These are phyloP conservation scores for Bauhinia variegata DNA, from an alignment of 306 rosid genomes.

Conservation along the genomic window DNA sequence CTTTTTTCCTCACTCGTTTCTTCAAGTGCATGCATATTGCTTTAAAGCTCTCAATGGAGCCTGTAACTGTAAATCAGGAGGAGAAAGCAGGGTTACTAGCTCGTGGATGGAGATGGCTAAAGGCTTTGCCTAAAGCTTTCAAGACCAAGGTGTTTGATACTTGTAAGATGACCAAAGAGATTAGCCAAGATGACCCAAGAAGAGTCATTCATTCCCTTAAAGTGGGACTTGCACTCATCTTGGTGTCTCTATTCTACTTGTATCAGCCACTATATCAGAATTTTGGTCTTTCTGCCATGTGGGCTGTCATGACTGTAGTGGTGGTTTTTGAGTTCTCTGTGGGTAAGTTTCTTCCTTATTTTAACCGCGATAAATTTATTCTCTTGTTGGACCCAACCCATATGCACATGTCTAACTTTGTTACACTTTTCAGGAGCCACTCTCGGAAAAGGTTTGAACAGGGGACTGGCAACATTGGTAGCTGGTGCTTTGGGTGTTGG, in stretches of 20 bases:
- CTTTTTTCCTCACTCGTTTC: no score
- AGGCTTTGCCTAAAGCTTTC: conserved; percentile 33
- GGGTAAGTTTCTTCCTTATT: conserved; percentile 46
- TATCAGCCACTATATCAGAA: conserved; percentile 73
- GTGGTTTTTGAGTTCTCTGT: conserved; percentile 88
- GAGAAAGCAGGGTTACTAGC: conserved; percentile 41
- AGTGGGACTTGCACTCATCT: conserved; percentile 68
- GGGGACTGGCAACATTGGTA: no score
- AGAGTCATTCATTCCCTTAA: conserved; percentile 74
- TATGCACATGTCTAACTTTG: no score
- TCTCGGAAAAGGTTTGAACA: no score
- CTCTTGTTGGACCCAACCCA: no score
- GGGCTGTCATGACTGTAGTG: conserved; percentile 92
- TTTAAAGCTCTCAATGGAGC: no score
- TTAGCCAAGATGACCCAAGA: conserved; percentile 84
- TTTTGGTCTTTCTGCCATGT: conserved; percentile 89
- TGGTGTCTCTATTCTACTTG: conserved; percentile 78
- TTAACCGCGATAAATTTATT: no score
- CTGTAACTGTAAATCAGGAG: neutral
- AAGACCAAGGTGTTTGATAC: conserved; percentile 40
- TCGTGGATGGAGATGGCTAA: conserved; percentile 32
- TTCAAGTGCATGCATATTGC: no score
- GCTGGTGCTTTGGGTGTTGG: no score
- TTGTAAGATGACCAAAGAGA: conserved; percentile 44
- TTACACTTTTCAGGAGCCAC: no score